A percentile compares a stretch with the other conserved stretches of the same genome.
phyloP scores from a whole-genome alignment of 2,329 filamentous ascomycete species.

The Verticillium tricorpus region DNA sequence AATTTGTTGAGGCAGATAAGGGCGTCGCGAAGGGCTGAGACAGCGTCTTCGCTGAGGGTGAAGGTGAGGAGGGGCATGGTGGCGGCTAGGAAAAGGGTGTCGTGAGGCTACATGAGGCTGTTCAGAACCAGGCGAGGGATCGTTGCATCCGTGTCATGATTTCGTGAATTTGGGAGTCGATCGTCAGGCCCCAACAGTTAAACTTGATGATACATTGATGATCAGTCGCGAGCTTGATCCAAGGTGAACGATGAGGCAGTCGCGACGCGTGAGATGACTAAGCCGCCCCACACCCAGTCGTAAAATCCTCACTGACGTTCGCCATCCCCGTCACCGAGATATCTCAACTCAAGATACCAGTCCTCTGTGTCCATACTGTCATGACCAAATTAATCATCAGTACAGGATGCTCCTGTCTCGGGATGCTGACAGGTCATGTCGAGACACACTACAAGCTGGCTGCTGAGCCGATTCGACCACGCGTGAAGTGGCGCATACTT shows the following conservation, averaged over 20 bases:
- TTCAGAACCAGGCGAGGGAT: background rate
- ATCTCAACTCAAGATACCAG: no score
- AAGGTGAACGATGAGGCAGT: background rate
- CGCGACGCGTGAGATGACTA: background rate
- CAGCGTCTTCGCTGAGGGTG: constrained; percentile 68
- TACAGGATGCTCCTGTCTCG: no score
- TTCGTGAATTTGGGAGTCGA: background rate
- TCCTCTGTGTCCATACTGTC: no score
- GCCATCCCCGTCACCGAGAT: no score
- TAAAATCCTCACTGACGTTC: no score
- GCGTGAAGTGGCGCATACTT: no score
- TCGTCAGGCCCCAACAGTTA: background rate
- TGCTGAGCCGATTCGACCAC: no score
- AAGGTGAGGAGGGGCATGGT: constrained; percentile 64
- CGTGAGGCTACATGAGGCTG: background rate
- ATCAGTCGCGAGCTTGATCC: background rate
- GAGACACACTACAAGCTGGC: no score
- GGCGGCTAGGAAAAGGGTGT: background rate
- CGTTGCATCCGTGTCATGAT: background rate
- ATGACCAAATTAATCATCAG: no score
- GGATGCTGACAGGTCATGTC: no score
- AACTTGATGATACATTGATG: background rate
- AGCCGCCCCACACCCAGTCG: background rate
- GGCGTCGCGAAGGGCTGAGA: constrained; percentile 66
- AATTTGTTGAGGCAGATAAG: constrained; percentile 74